Base-by-base conservation (phyloP, 2,329 filamentous ascomycete species). In the Colletotrichum orbiculare region DNA sequence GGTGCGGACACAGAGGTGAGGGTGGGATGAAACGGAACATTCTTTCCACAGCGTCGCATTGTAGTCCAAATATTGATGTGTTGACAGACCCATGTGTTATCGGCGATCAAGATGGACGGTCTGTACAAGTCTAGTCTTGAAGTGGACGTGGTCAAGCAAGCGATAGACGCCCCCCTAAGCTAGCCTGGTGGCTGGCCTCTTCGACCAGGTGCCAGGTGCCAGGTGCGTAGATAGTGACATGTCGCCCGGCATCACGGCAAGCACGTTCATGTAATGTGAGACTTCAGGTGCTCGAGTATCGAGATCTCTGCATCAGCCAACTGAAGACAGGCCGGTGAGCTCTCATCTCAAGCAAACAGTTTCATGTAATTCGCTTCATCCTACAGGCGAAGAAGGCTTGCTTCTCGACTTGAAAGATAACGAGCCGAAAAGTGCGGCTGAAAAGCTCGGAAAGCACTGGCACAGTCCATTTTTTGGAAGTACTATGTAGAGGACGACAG, bases 51-150 rank as follows among this genome's bases (percentile, higher is more conserved):
- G 41, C 15, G 50, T 62, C 17, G 41, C 35, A 47, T 50, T 38
- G 56, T 34, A 15, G 41, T 49, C 15, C 49, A 43, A 38, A 25
- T 59, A 49, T 53, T 61, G 39, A 48, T 56, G 52, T 42, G 58
- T 47, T 17, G 9, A 41, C 38, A 9, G 9, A 60, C 46, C 57
- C 62, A 56, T 65, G 62, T 34, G 41, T 65, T 62, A 25, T 25
- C 25, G 25, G 25, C 4, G 52, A 62, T 65, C 56, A 50, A 39
- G 45, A 43, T 39, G 43, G 38, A 25, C 25, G 25, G 25, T 25
- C 25, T 25, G 25, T 39, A 39, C 50, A 65, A 65, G 38, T n/a
- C 60, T 38, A 41, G 34, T 17, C 34, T 58, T 34, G 45, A 12
- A 56, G 15, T 55, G 37, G 37, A 35, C 25, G 55, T 49, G 15